Base-by-base conservation (phyloP, 116 monocot genomes). In the Zostera marina region DNA sequence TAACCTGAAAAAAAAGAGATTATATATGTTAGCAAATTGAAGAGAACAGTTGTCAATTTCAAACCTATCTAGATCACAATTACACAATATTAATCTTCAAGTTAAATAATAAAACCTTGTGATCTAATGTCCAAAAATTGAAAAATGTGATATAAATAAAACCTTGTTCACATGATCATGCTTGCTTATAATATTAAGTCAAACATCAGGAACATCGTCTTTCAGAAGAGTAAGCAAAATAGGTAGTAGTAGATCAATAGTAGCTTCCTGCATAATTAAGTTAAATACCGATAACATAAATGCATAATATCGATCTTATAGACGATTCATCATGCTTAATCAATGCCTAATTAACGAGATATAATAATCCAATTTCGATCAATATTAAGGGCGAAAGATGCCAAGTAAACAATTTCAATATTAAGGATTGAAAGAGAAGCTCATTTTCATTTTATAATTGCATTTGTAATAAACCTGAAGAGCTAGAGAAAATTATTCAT, bases 1-100 rank as follows among this genome's bases (percentile, higher is more conserved):
- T 89, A 20, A 89, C 89, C 89, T 89, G 75, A 48, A 73, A 46
- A 58, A 58, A 43, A n/a, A n/a, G n/a, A n/a, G n/a, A n/a, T n/a
- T 11, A 59, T 19, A 3, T 14, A 0, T 32, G 5, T 32, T 5
- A 32, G 32, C 32, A 32, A 32, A 32, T 32, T 32, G 0, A 32
- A 32, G 32, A 32, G 32, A 32, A 32, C 5, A 3, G 5, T 32
- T 32, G 32, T 32, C 5, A 5, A 32, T 32, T 32, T 32, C 32
- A 32, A 32, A 5, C 0, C 32, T n/a, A n/a, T n/a, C n/a, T 32
- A 0, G 32, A 32, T 32, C 32, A 32, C 32, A 32, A 32, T 32
- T 32, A 32, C 32, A 5, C 32, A 32, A 32, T 32, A 32, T 32
- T 32, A 32, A 5, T 32, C 32, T 32, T 32, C 32, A 32, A 32